Percentiles rank a stretch among this genome's conserved stretches.
Evolutionary conservation across 2,329 filamentous ascomycete species (phyloP).

Genomic region (Colletotrichum cordylinicola): DNA sequence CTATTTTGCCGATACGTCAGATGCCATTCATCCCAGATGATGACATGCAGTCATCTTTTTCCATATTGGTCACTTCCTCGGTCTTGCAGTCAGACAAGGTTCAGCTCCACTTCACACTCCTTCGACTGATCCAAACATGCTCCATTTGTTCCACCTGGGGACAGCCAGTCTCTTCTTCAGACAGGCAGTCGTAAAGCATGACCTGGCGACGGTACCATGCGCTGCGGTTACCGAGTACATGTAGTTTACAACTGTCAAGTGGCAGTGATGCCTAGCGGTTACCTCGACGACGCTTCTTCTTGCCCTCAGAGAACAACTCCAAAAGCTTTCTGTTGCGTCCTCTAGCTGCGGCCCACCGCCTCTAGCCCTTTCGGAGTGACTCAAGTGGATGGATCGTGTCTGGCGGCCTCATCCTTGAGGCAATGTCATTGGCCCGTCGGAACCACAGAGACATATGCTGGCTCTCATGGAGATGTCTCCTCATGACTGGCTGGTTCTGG

Average conservation of each 20-base stretch:
- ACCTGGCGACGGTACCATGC: background rate
- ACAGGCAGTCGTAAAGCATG: background rate
- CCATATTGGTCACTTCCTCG: background rate
- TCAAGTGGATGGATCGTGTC: background rate
- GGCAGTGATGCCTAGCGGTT: too few relatives aligned
- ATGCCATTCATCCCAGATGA: background rate
- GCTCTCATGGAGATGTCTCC: background rate
- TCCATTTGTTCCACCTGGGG: background rate
- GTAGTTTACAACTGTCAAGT: too few relatives aligned
- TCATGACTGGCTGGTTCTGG: background rate
- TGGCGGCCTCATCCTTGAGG: background rate
- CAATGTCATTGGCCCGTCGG: background rate
- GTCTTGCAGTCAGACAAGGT: background rate
- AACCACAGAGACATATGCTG: background rate
- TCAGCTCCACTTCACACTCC: background rate
- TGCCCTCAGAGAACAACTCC: background rate
- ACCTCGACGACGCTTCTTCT: too few relatives aligned
- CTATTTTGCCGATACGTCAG: background rate
- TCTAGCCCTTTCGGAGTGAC: background rate
- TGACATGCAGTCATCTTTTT: background rate
- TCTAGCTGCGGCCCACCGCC: background rate
- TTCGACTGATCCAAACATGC: background rate
- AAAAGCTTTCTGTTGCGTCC: background rate
- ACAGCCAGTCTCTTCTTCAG: background rate
- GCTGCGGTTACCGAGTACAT: background rate